Percentiles rank a stretch among this genome's conserved stretches.
Evolutionary conservation across 1,284 basidiomycete genomes (phyloP).

Genomic region (Tranzscheliella williamsii): DNA sequence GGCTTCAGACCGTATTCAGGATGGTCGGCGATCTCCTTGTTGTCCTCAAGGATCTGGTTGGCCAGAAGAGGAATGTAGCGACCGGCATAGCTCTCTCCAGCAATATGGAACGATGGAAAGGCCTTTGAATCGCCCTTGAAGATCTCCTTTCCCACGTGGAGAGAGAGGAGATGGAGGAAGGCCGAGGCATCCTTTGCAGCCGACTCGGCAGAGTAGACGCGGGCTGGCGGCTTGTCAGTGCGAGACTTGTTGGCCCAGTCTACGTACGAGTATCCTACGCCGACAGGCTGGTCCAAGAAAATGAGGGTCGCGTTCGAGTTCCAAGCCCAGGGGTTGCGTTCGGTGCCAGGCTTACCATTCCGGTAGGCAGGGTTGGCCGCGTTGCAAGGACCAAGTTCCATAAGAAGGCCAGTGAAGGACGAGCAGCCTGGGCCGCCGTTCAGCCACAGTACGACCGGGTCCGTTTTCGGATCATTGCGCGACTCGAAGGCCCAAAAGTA

Average conservation of each 20-base stretch:
- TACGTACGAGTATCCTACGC: constrained; percentile 56
- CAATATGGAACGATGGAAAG: constrained; percentile 47
- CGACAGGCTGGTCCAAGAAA: constrained; percentile 59
- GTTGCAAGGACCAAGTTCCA: constrained; percentile 59
- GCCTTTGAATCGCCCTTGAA: constrained; percentile 14
- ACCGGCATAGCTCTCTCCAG: constrained; percentile 58
- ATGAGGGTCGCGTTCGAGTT: constrained; percentile 55
- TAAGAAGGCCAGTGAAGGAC: constrained; percentile 53
- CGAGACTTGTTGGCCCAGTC: constrained; percentile 52
- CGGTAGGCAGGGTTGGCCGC: constrained; percentile 28
- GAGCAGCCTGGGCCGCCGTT: constrained; percentile 59
- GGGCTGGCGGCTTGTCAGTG: constrained; percentile 41
- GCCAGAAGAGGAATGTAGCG: constrained; percentile 55
- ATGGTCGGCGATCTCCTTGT: constrained; percentile 40
- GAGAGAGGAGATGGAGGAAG: constrained; percentile 55
- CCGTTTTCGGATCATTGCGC: constrained; percentile 46
- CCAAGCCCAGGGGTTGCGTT: constrained; percentile 53
- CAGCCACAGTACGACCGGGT: constrained; percentile 57
- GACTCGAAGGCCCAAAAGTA: constrained; percentile 61
- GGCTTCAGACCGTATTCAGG: constrained; percentile 50
- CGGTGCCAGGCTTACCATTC: constrained; percentile 35
- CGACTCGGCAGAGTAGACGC: constrained; percentile 44
- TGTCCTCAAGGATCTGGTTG: constrained; percentile 52
- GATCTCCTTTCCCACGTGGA: constrained; percentile 44
- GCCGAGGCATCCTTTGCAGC: constrained; percentile 55